phyloP scores from a whole-genome alignment of 495 filamentous ascomycete species.

The Lophiotrema nucula region DNA sequence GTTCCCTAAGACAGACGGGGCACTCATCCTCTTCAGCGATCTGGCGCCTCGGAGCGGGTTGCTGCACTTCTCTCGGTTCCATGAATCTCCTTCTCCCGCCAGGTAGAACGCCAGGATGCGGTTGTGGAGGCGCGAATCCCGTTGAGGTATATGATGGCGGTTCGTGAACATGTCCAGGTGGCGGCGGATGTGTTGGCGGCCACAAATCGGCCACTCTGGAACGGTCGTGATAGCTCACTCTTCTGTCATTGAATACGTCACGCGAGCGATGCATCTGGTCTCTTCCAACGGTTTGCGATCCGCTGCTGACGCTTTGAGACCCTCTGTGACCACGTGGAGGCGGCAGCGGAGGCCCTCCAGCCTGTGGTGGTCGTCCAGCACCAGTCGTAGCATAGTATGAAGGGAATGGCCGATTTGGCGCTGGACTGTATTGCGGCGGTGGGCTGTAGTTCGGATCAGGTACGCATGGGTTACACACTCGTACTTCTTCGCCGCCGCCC shows the following conservation, averaged over 20 bases:
- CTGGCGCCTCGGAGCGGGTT: conserved; percentile 12
- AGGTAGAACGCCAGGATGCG: neutral
- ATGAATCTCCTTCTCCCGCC: conserved; percentile 3
- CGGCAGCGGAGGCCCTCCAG: neutral
- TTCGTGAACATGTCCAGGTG: neutral
- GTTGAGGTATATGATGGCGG: neutral
- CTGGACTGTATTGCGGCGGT: conserved; percentile 26
- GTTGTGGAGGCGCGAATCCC: neutral
- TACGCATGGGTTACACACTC: conserved; percentile 92
- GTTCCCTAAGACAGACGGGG: conserved; percentile 75
- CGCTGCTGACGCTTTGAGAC: conserved; percentile 10
- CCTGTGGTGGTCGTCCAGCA: neutral
- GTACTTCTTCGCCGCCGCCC: conserved; percentile 80
- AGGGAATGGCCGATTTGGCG: neutral
- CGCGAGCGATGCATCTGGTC: neutral
- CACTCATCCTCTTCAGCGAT: conserved; percentile 80
- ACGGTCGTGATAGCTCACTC: conserved; percentile 11
- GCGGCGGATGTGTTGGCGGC: conserved; percentile 15
- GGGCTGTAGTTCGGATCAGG: conserved; percentile 84
- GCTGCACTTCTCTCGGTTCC: too few species aligned
- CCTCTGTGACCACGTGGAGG: conserved; percentile 2
- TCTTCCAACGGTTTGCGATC: neutral
- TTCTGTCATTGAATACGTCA: conserved; percentile 2
- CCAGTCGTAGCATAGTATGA: neutral
- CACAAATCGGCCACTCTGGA: conserved; percentile 12